Conservation (phyloP, 1,139 yeast species). For the Scheffersomyces illinoinensis region DNA sequence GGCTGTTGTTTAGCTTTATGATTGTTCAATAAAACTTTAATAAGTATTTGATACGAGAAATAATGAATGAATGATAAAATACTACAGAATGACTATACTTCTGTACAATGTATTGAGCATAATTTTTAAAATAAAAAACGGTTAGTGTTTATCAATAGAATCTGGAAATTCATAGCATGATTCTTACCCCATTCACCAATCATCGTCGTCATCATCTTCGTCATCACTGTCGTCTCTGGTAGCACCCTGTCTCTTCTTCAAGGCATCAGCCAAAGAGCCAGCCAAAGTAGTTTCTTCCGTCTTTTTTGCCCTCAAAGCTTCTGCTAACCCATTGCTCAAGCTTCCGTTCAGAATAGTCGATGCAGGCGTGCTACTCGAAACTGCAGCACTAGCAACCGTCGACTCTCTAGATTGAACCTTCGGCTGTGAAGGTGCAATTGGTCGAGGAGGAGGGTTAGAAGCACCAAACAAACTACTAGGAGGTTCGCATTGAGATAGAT, state of each 20-base stretch:
- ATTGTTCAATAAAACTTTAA: not conserved
- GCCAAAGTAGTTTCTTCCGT: slow-evolving; percentile 68
- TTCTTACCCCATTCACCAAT: not conserved
- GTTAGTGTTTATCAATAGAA: not conserved
- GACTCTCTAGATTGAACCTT: slow-evolving; percentile 8
- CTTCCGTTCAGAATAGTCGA: slow-evolving; percentile 18
- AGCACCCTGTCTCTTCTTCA: slow-evolving; percentile 80
- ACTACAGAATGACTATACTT: not conserved
- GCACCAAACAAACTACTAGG: slow-evolving; percentile 33
- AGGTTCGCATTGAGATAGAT: slow-evolving; percentile 65
- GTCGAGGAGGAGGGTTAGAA: slow-evolving; percentile 36
- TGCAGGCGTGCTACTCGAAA: slow-evolving; percentile 8
- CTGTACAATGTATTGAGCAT: not conserved
- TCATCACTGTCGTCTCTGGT: slow-evolving; percentile 74
- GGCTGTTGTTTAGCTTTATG: not conserved
- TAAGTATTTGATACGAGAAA: not conserved
- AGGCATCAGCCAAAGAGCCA: slow-evolving; percentile 87
- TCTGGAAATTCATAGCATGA: not conserved
- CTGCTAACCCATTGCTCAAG: slow-evolving; percentile 70
- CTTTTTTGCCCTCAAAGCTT: slow-evolving; percentile 68
- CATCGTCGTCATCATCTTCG: slow-evolving; percentile 68
- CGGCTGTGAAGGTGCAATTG: slow-evolving; percentile 21
- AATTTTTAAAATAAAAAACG: not conserved
- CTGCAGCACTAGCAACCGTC: slow-evolving; percentile 10
- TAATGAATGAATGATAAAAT: too few relatives aligned